Base-by-base conservation (phyloP, 192 early-diverging fungal species). In the Gamsiella multidivaricata region DNA sequence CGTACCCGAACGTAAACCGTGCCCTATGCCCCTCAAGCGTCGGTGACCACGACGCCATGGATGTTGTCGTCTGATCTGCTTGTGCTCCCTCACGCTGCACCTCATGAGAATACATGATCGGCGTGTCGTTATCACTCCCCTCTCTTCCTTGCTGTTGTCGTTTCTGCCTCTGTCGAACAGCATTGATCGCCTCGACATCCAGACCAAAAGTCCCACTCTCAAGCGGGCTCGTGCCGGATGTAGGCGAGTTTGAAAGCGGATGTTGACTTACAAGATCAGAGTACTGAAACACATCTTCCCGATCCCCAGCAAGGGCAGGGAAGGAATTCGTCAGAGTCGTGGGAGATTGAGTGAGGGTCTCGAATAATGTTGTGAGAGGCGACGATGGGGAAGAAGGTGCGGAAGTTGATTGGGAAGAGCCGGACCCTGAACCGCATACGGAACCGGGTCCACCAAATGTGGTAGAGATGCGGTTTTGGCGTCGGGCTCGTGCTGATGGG, bases 371-470 rank as follows among this genome's bases (percentile, higher is more conserved):
- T 28, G 53, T 62, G 4, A 61, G 41, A 0, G 57, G 57, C 15
- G 67, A 39, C 8, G 66, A 41, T 2, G 59, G 26, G 7, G 53
- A 54, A 23, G 69, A 45, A 20, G 53, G 49, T 0, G 69, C 50
- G 11, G 59, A 70, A 12, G 67, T 22, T 0, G 56, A 59, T 17
- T 41, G 22, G 26, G 62, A 53, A 42, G 70, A 73, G 9, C 51
- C 47, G 20, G 70, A 65, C 3, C 52, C 45, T 63, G 69, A 55
- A 22, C 54, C 54, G 4, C 59, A 61, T 12, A 55, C 32, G 2
- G 72, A 76, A 15, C 72, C 72, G 12, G 72, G 31, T 15, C 72
- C 72, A 33, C 72, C 72, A 57, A 76, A 76, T 18, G 72, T 76
- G 45, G 53, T 23, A n/a, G 72, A 76, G 14, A 76, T 56, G 18